Evolutionary conservation across 2,329 filamentous ascomycete species (phyloP), one percentile per base, ranked within the genome.

Genomic region (Claviceps maximensis): DNA sequence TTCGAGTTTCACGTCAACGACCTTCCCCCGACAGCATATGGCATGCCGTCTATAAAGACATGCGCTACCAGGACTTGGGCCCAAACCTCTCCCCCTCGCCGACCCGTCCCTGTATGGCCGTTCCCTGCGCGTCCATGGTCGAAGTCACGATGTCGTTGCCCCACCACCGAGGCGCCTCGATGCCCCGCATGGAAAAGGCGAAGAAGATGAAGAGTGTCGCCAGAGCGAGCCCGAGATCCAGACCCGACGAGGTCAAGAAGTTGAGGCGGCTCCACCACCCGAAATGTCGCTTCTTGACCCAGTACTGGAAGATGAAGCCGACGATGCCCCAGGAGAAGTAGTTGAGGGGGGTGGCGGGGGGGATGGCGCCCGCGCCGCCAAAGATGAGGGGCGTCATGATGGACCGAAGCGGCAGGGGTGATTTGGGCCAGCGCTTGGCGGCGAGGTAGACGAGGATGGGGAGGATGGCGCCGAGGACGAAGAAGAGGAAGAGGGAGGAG

Each of bases 221-320:
- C 27, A 88, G 69, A 1, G 82, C 82, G 1, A 88, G 71, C 1
- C 84, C 85, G 13, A 86, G 72, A 58, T 88, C 85, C 48, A 89
- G 71, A 0, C 79, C 84, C 0, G 83, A 84, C 13, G 82, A 83
- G 0, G 84, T 83, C 55, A 88, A 68, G 60, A 86, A 88, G 69
- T 87, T 88, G 62, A 86, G 78, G 27, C 82, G 75, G 66, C 78
- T 79, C 86, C 86, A 89, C 85, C 85, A 89, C 29, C 70, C 75
- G 56, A 80, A 80, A 64, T 79, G 75, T 15, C 75, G 73, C 61
- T 78, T 77, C 65, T 82, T 80, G 62, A 89, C 78, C 61, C 72
- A 75, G 64, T 79, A 80, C 65, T 89, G 84, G 72, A 88, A 89
- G 33, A 85, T 56, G 59, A 79, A 81, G 31, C 85, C 86, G 3